phyloP scores from a whole-genome alignment of 306 rosid species.

The Dalbergia cultrata region DNA sequence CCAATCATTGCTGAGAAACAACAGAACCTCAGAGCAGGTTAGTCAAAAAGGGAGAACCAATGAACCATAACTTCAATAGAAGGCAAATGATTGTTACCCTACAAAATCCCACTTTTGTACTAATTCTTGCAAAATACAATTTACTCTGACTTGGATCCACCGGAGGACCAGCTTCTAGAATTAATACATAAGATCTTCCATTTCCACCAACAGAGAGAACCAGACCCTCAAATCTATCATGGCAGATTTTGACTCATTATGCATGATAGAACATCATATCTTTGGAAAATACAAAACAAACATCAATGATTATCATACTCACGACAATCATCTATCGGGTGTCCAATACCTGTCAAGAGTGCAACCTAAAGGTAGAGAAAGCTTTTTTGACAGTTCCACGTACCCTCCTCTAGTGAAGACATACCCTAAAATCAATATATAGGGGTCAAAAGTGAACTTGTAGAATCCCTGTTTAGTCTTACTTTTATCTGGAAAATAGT shows the following conservation, averaged over 20 bases:
- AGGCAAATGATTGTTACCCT: slow-evolving; percentile 65
- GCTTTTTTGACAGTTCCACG: slow-evolving; percentile 84
- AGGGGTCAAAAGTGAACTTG: slow-evolving; percentile 17
- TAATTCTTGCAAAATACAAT: slow-evolving; percentile 86
- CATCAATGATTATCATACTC: slow-evolving; percentile 2
- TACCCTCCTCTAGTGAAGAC: slow-evolving; percentile 95
- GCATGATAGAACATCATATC: slow-evolving; percentile 27
- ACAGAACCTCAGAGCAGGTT: slow-evolving; percentile 18
- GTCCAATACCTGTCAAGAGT: slow-evolving; percentile 87
- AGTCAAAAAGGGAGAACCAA: slow-evolving; percentile 23
- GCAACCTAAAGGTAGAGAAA: slow-evolving; percentile 87
- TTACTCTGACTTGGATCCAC: slow-evolving; percentile 85
- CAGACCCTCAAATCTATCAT: slow-evolving; percentile 88
- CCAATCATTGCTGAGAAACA: slow-evolving; percentile 27
- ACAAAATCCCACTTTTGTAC: slow-evolving; percentile 94
- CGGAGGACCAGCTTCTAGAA: slow-evolving; percentile 90
- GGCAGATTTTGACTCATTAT: slow-evolving; percentile 28
- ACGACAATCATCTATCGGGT: slow-evolving; percentile 18
- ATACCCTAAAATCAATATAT: slow-evolving; percentile 67
- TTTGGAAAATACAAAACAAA: slow-evolving; percentile 28
- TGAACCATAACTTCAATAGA: not conserved
- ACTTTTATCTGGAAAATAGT: not conserved
- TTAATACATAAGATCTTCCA: slow-evolving; percentile 87
- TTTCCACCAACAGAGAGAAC: slow-evolving; percentile 98
- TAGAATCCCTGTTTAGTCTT: not conserved